Evolutionary conservation across 371 early-diverging fungal species (phyloP).

Genomic region (Mucor indicus): DNA sequence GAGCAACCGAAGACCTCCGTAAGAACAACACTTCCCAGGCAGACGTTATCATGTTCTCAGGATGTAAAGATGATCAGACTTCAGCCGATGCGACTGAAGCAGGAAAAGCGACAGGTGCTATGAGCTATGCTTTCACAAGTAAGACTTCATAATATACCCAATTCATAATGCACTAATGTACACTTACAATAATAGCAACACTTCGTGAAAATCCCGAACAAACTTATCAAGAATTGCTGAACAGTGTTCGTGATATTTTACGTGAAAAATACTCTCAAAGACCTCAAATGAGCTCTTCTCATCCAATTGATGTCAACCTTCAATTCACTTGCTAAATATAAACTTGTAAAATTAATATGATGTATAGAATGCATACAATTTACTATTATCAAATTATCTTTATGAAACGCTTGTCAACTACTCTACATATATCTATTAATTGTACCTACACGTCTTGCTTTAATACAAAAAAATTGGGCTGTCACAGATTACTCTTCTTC

Average conservation of each 20-base stretch:
- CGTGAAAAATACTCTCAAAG: conserved; percentile 72
- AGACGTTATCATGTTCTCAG: conserved; percentile 86
- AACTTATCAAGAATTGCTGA: conserved; percentile 75
- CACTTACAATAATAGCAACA: conserved; percentile 17
- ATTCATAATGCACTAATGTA: not conserved
- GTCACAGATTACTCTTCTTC: too few species aligned
- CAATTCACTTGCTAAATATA: conserved; percentile 43
- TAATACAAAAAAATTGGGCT: too few species aligned
- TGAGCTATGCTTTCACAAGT: conserved; percentile 79
- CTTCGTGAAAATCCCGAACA: conserved; percentile 62
- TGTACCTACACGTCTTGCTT: too few species aligned
- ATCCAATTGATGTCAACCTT: conserved; percentile 78
- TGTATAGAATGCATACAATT: too few species aligned
- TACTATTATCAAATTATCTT: too few species aligned
- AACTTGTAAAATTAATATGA: too few species aligned
- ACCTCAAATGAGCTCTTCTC: conserved; percentile 78
- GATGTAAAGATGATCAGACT: conserved; percentile 90
- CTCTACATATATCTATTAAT: too few species aligned
- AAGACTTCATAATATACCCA: conserved; percentile 7
- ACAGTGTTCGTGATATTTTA: conserved; percentile 71
- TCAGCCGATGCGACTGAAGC: conserved; percentile 77
- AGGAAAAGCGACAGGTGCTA: conserved; percentile 68
- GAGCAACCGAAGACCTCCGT: conserved; percentile 31
- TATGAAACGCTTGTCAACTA: too few species aligned
- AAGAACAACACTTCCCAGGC: conserved; percentile 56